Percentiles rank a stretch among this genome's conserved stretches.
phyloP scores from a whole-genome alignment of 2,329 filamentous ascomycete genomes.

The Fusarium liriodendri region DNA sequence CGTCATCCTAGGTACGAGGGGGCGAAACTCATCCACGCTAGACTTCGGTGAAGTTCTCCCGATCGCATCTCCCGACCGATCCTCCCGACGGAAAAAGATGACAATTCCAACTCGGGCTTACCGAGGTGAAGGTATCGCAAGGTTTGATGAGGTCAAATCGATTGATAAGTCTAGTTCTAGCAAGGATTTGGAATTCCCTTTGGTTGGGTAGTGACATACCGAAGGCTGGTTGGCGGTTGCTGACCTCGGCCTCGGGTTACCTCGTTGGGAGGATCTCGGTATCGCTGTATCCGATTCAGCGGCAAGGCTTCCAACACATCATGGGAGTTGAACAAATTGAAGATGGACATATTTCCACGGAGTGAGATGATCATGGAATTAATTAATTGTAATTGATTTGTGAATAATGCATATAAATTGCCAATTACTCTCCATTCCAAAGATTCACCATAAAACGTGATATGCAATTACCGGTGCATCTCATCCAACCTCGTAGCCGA shows the following conservation, averaged over 20 bases:
- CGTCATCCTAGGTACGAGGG: no score
- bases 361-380: neutral
- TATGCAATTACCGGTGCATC: constrained; percentile 16
- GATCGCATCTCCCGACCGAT: neutral
- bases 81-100: neutral
- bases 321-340: no score
- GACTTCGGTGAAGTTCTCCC: neutral
- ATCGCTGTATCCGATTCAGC: constrained; percentile 6
- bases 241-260: constrained; percentile 29
- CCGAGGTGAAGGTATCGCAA: constrained; percentile 1
- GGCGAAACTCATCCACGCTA: no score
- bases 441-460: neutral
- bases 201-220: neutral
- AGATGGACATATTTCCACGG: neutral
- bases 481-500: constrained; percentile 16
- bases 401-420: neutral
- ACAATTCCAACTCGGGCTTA: neutral
- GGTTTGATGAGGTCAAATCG: neutral
- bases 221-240: neutral
- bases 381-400: neutral
- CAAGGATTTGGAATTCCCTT: neutral
- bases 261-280: constrained; percentile 10
- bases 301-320: no score
- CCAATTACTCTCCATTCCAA: neutral
- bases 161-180: neutral